Evolutionary conservation across 139 green algal species (phyloP).

Genomic region (Coelastrella sp.): DNA sequence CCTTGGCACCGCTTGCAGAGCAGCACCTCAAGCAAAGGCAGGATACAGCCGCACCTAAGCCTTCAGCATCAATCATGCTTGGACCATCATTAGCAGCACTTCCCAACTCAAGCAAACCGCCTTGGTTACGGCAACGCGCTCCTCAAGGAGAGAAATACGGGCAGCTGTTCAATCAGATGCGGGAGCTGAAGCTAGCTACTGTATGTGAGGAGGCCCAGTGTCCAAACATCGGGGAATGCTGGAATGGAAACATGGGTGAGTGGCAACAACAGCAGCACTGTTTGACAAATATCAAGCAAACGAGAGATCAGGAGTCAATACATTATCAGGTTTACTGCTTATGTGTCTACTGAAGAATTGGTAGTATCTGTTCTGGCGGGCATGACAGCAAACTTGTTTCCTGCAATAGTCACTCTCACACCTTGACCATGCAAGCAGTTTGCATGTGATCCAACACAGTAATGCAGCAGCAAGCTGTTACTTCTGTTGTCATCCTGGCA

Average conservation of each 20-base stretch:
- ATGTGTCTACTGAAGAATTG: too few relatives aligned
- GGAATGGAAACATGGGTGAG: slow-evolving; percentile 75
- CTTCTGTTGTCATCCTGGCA: too few relatives aligned
- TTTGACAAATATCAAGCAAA: too few relatives aligned
- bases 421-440: too few relatives aligned
- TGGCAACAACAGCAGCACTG: background rate
- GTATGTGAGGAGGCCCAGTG: slow-evolving; percentile 95
- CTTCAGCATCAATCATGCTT: slow-evolving; percentile 50
- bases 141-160: slow-evolving; percentile 91
- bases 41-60: background rate
- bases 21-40: slow-evolving; percentile 58
- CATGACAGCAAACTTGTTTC: too few relatives aligned
- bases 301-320: too few relatives aligned
- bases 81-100: slow-evolving; percentile 57
- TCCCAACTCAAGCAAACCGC: slow-evolving; percentile 83
- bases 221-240: slow-evolving; percentile 94
- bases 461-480: too few relatives aligned
- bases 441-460: too few relatives aligned
- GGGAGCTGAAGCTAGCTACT: slow-evolving; percentile 85
- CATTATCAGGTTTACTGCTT: too few relatives aligned
- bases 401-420: too few relatives aligned
- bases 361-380: too few relatives aligned
- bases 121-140: slow-evolving; percentile 94
- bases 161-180: slow-evolving; percentile 82
- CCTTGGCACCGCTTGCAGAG: slow-evolving; percentile 68